Evolutionary conservation across 1,284 basidiomycete genomes (phyloP), one percentile per base, ranked within the genome.

Genomic region (Wolfiporia cocos): DNA sequence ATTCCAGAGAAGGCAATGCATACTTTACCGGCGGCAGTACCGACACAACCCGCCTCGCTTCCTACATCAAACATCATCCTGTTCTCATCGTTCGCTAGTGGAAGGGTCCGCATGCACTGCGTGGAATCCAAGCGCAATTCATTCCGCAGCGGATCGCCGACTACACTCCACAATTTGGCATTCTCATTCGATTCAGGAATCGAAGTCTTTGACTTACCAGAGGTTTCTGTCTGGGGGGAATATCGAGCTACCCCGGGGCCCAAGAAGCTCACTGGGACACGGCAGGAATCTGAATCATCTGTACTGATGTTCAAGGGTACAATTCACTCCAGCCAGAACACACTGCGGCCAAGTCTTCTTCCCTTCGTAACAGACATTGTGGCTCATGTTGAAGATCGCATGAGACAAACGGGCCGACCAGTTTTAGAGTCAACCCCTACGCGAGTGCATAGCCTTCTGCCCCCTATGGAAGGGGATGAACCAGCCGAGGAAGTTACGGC

Each of bases 291-390:
- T 1, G 71, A 74, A 42, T 70, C 77, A 0, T 79, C 84, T 1
- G 70, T 72, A 4, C 64, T 91, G 30, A 69, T 84, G 52, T 81
- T 91, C 67, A 86, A 84, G 59, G 75, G 78, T 57, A 87, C 87
- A 4, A 74, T 96, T 15, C 88, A 93, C 57, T 85, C 87, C 1
- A 94, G 91, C 57, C 76, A 80, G 47, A 96, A 96, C 58, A 81
- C 76, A 1, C 68, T 96, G 20, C 68, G 79, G 23, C 92, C 93
- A 0, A 83, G 79, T 3, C 66, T 96, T 17, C 66, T 96, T 7
- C 87, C 87, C 2, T 95, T 95, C 66, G 63, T 95, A 26, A 77
- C 86, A 0, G 85, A 86, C 56, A 64, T 90, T 21, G 71, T 85
- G 43, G 66, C 71, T 31, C 74, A 71, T 40, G 63, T 89, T 19